phyloP scores from a whole-genome alignment of 352 stramenopile genomes.

The Blastocystis sp. region DNA sequence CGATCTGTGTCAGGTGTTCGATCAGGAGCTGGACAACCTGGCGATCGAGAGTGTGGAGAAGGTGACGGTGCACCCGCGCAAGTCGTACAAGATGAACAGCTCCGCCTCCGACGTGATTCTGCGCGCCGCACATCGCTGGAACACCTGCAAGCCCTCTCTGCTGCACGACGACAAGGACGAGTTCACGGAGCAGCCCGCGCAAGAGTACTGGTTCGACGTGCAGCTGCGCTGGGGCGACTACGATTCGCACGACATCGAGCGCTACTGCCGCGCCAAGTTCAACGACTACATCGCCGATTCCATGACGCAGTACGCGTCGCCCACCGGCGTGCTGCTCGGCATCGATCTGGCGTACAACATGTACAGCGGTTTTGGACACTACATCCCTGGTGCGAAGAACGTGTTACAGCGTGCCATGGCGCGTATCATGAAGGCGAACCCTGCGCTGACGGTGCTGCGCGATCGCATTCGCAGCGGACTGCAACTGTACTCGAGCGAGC shows the following conservation, averaged over 20 bases:
- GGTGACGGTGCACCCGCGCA: constrained; percentile 98
- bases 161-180: constrained; percentile 89
- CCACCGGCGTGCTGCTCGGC: constrained; percentile 91
- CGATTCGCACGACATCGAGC: constrained; percentile 99
- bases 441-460: constrained; percentile 95
- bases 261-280: constrained; percentile 97
- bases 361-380: constrained; percentile 99
- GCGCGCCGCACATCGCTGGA: constrained; percentile 98
- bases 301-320: constrained; percentile 99
- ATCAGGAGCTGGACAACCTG: constrained; percentile 96
- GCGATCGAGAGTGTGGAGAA: constrained; percentile 99
- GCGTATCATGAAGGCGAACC: constrained; percentile 99
- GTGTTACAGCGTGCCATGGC: constrained; percentile 99
- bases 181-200: constrained; percentile 91
- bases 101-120: constrained; percentile 97
- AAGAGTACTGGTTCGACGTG: constrained; percentile 99
- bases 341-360: constrained; percentile 98
- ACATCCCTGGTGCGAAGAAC: constrained; percentile 96
- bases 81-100: constrained; percentile 99
- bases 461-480: constrained; percentile 98
- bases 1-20: constrained; percentile 89
- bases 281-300: constrained; percentile 99
- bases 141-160: constrained; percentile 83
- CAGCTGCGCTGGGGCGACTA: constrained; percentile 99
- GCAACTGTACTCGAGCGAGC: constrained; percentile 98